A percentile compares a stretch with the other conserved stretches of the same genome.
Evolutionary conservation across 495 filamentous ascomycete species (phyloP).

Genomic region (Penicillium taxi): DNA sequence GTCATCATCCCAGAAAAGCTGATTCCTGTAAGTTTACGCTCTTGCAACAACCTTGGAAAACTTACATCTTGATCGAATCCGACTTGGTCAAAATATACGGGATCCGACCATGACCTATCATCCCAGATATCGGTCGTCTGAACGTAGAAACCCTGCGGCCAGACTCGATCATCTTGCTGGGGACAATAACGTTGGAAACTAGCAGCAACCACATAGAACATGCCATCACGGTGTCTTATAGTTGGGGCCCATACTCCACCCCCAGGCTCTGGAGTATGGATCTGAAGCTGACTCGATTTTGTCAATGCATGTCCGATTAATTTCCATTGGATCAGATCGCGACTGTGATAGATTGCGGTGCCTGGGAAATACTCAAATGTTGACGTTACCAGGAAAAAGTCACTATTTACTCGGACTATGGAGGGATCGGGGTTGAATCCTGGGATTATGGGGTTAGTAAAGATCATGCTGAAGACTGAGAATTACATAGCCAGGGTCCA

Average conservation of each 20-base stretch:
- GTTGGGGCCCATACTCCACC: constrained; percentile 42
- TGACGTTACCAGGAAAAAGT: constrained; percentile 41
- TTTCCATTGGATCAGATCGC: constrained; percentile 38
- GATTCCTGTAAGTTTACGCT: not conserved
- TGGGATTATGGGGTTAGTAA: constrained; percentile 8
- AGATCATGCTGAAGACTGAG: constrained; percentile 7
- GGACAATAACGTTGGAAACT: constrained; percentile 37
- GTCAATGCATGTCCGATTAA: constrained; percentile 51
- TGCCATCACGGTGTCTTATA: constrained; percentile 29
- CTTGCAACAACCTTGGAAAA: constrained; percentile 3
- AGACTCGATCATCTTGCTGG: constrained; percentile 35
- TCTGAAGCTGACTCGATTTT: constrained; percentile 52
- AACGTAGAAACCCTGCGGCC: constrained; percentile 43
- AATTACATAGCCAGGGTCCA: not conserved
- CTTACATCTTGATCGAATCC: constrained; percentile 42
- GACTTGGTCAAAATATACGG: constrained; percentile 41
- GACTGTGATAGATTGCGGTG: constrained; percentile 40
- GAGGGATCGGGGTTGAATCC: constrained; percentile 9
- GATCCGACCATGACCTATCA: constrained; percentile 39
- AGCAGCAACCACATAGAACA: constrained; percentile 37
- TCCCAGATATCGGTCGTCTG: constrained; percentile 42
- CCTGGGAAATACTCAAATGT: constrained; percentile 44
- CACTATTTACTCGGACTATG: constrained; percentile 22
- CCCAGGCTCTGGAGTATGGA: constrained; percentile 47
- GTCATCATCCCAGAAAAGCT: constrained; percentile 39